phyloP scores from a whole-genome alignment of 345 rosid species.

The Citrus hindsii region DNA sequence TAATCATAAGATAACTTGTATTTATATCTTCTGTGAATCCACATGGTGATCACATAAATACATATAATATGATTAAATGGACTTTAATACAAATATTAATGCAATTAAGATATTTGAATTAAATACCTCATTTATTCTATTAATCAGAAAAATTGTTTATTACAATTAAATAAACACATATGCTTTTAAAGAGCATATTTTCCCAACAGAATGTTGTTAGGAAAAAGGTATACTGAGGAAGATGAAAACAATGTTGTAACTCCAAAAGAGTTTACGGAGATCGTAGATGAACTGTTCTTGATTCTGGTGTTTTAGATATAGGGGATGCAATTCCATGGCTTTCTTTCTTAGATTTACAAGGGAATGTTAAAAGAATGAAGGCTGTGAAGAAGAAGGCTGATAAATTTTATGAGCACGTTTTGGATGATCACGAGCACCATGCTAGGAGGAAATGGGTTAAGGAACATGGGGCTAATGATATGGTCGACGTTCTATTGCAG shows the following conservation, averaged over 20 bases:
- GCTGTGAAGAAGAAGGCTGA: constrained; percentile 11
- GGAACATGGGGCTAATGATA: constrained; percentile 10
- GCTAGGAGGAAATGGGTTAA: constrained; percentile 5
- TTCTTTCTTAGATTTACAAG: constrained; percentile 15
- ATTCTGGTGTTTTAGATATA: no score
- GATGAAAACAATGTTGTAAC: constrained; percentile 22
- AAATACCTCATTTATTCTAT: no score
- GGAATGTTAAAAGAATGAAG: constrained; percentile 26
- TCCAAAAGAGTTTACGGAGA: constrained; percentile 52
- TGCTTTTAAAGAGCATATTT: no score
- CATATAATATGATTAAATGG: no score
- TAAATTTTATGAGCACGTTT: constrained; percentile 16
- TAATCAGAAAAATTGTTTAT: no score
- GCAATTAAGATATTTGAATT: no score
- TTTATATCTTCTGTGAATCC: no score
- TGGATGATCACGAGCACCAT: background rate
- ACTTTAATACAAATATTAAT: no score
- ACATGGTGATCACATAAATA: no score
- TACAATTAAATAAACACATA: no score
- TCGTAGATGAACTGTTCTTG: constrained; percentile 56
- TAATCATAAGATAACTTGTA: no score
- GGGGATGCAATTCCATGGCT: background rate
- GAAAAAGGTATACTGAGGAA: constrained; percentile 38
- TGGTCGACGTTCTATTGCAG: constrained; percentile 19
- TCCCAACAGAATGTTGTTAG: constrained; percentile 63